Conservation (phyloP, 106 monocot genomes). For the Platanthera zijinensis region DNA sequence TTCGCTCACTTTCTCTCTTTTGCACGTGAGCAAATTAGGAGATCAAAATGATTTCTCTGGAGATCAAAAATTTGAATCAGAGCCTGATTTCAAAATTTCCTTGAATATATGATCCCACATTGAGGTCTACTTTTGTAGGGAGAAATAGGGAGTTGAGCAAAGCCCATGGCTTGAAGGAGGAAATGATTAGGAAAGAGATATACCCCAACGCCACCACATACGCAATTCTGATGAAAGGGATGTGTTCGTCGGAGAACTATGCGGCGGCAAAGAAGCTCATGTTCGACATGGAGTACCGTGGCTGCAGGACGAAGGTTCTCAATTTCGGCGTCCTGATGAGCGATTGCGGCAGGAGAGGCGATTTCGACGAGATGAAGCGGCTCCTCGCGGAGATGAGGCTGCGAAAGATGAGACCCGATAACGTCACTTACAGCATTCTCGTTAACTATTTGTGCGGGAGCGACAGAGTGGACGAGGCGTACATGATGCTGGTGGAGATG, state of each 20-base stretch:
- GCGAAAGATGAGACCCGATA: slow-evolving; percentile 48
- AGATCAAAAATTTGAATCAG: too few species aligned
- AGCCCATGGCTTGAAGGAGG: slow-evolving; percentile 50
- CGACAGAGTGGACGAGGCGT: slow-evolving; percentile 56
- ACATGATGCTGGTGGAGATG: slow-evolving; percentile 85
- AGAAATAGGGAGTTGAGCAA: slow-evolving; percentile 18
- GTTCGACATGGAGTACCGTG: slow-evolving; percentile 94
- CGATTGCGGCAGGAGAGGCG: slow-evolving; percentile 46
- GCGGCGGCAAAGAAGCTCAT: slow-evolving; percentile 66
- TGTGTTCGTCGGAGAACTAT: slow-evolving; percentile 49
- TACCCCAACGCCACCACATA: slow-evolving; percentile 72
- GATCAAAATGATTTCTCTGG: too few species aligned
- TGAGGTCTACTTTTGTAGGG: slow-evolving; percentile 1
- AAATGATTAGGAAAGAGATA: slow-evolving; percentile 42
- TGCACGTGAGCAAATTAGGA: too few species aligned
- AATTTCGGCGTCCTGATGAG: slow-evolving; percentile 87
- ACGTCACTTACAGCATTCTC: slow-evolving; percentile 53
- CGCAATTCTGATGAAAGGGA: slow-evolving; percentile 66
- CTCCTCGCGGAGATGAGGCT: slow-evolving; percentile 62
- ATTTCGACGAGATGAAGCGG: slow-evolving; percentile 38
- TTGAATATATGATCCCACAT: too few species aligned
- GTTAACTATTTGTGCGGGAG: slow-evolving; percentile 46
- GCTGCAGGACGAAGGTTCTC: slow-evolving; percentile 40
- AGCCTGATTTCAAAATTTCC: too few species aligned
- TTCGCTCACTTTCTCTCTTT: too few species aligned